Base-by-base conservation (phyloP, 169 alveolate species). In the Plasmodium ovale region DNA sequence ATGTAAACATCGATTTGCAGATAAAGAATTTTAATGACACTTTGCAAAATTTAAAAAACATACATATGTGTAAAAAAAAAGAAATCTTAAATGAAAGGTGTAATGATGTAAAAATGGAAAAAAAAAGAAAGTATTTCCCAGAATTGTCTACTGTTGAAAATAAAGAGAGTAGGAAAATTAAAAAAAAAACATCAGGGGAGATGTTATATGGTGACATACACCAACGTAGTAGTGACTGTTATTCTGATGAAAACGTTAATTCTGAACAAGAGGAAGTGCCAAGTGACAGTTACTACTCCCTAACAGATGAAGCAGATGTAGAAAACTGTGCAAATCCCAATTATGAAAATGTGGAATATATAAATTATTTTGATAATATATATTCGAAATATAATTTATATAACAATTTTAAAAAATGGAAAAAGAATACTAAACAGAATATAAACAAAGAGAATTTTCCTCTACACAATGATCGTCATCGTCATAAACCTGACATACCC, bases 251-350 rank as follows among this genome's bases (percentile, higher is more conserved):
- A 27, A 35, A 27, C 29, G 31, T 49, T 19, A 70, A 25, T 49
- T 25, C 21, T 23, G 42, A 35, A 27, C 27, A 37, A 19, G 62
- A 64, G 3, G 23, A 35, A 0, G 47, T 16, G 4, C 39, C 12
- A 29, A 62, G 88, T 16, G 77, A 59, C 19, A 54, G 51, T 12
- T 77, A 23, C 35, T 77, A 77, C 35, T 77, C 88, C 5, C 33
- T 62, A 29, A 53, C 58, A 19, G 88, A 77, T 1, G 88, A 44
- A 4, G 39, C 9, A 9, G 44, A 31, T 29, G 54, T 42, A 0
- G 62, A 64, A 44, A 74, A 47, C 6, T 3, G 42, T 31, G 25
- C 59, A 29, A 14, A 49, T 3, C 9, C 16, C 33, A 23, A 29
- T 25, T 10, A n/a, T 10, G 62, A 21, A 25, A 53, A 77, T 25